Base-by-base conservation (phyloP, 1,139 yeast genomes). In the Saccharomyces hybrid region DNA sequence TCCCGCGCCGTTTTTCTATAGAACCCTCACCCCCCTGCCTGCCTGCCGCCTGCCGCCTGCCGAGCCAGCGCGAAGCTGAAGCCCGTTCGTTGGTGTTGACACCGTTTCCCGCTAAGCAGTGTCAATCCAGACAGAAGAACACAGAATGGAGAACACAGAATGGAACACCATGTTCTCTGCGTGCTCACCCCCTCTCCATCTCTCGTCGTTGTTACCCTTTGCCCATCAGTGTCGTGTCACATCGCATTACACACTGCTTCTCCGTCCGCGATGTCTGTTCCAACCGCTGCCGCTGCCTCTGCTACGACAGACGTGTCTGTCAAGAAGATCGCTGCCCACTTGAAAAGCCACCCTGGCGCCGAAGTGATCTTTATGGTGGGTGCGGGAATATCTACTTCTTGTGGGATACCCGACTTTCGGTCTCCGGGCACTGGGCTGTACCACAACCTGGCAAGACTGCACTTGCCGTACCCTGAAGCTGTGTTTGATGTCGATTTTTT, bases 361-460 rank as follows among this genome's bases (percentile, higher is more conserved):
- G 65, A 72, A 52, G 68, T 73, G 6, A 65, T 74, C 8, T 71
- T 74, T 55, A 64, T 73, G 73, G 85, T 83, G 13, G 98, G 98
- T 1, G 99, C 99, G 0, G 99, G 99, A 1, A 83, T 89, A 49
- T 88, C 97, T 4, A 91, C 98, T 0, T 77, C 86, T 1, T 91
- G 96, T 38, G 98, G 98, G 0, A 91, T 91, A 49, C 99, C 98
- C 0, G 98, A 93, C 67, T 93, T 93, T 68, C 76, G 98, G 61
- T 84, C 95, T 20, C 97, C 98, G 0, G 80, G 83, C 50, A 91
- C 98, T 0, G 99, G 99, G 0, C 76, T 91, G 7, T 91, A 91
- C 65, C 82, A 91, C 59, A 91, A 93, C 67, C 73, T 93, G 54
- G 80, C 87, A 48, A 78, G 82, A 59, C 74, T 91, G 44, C 77